Conservation (phyloP, 768 basidiomycete species). For the Rubroboletus satanas region DNA sequence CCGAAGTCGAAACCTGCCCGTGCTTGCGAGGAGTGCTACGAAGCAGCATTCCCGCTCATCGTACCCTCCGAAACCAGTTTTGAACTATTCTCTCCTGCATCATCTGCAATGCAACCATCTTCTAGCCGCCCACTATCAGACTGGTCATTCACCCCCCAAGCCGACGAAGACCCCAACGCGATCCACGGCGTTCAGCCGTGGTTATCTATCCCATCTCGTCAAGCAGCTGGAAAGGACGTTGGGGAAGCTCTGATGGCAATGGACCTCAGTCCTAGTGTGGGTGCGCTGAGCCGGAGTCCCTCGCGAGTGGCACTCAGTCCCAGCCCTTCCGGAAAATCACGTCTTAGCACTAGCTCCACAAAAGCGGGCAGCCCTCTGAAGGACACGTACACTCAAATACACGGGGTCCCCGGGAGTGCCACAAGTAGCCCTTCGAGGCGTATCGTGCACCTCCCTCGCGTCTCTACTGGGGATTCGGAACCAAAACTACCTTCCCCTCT, state of each 20-base stretch:
- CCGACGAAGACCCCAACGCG: slow-evolving; percentile 6
- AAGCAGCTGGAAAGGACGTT: slow-evolving; percentile 15
- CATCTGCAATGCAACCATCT: slow-evolving; percentile 6
- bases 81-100: slow-evolving; percentile 5
- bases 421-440: slow-evolving; percentile 23
- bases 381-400: slow-evolving; percentile 9
- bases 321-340: slow-evolving; percentile 25
- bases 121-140: slow-evolving; percentile 12
- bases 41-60: slow-evolving; percentile 71
- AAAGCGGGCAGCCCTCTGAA: slow-evolving; percentile 18
- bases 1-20: slow-evolving; percentile 60
- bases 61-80: neutral
- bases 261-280: slow-evolving; percentile 20
- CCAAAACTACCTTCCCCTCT: slow-evolving; percentile 7
- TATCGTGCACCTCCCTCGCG: slow-evolving; percentile 18
- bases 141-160: slow-evolving; percentile 18
- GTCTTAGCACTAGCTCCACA: slow-evolving; percentile 21
- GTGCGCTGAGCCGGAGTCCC: slow-evolving; percentile 23
- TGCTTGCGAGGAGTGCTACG: slow-evolving; percentile 84
- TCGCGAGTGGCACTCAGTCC: slow-evolving; percentile 16
- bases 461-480: slow-evolving; percentile 16
- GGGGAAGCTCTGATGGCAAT: slow-evolving; percentile 39
- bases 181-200: slow-evolving; percentile 26
- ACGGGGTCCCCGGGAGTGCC: slow-evolving; percentile 8
- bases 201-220: slow-evolving; percentile 28